phyloP scores from a whole-genome alignment of 495 filamentous ascomycete species.

The Clohesyomyces aquaticus region DNA sequence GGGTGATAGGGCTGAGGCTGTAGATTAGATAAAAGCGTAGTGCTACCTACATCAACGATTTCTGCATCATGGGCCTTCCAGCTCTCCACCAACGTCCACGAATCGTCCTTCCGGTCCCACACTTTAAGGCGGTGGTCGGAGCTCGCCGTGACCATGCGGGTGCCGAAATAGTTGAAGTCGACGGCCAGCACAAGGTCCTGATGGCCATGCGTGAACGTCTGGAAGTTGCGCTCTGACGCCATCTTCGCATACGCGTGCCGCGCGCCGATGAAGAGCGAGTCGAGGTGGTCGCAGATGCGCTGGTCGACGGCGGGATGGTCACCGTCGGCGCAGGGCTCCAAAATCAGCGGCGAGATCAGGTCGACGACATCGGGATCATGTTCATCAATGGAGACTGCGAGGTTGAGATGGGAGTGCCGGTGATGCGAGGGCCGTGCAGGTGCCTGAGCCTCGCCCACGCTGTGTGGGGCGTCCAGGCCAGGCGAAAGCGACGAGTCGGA shows the following conservation, averaged over 20 bases:
- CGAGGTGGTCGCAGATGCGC: conserved; percentile 26
- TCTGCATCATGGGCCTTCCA: conserved; percentile 93
- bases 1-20: conserved; percentile 9
- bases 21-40: conserved; percentile 12
- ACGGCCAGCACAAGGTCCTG: conserved; percentile 70
- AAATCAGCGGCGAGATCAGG: conserved; percentile 23
- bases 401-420: conserved; percentile 28
- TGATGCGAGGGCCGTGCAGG: conserved; percentile 23
- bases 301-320: conserved; percentile 16
- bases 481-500: conserved; percentile 34
- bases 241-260: conserved; percentile 35
- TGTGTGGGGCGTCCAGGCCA: conserved; percentile 19
- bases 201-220: conserved; percentile 60
- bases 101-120: conserved; percentile 73
- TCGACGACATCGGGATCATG: conserved; percentile 24
- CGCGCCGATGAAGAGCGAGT: conserved; percentile 24
- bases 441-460: neutral
- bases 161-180: conserved; percentile 74
- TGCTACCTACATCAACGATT: conserved; percentile 73
- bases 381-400: conserved; percentile 16
- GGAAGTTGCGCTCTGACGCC: conserved; percentile 42
- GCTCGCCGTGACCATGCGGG: conserved; percentile 85
- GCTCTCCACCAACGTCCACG: conserved; percentile 78
- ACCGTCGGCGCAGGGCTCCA: conserved; percentile 28
- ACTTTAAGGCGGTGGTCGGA: conserved; percentile 93